These are phyloP conservation scores for Suillus subalutaceus DNA, from an alignment of 768 basidiomycete species.

Conservation along the genomic window DNA sequence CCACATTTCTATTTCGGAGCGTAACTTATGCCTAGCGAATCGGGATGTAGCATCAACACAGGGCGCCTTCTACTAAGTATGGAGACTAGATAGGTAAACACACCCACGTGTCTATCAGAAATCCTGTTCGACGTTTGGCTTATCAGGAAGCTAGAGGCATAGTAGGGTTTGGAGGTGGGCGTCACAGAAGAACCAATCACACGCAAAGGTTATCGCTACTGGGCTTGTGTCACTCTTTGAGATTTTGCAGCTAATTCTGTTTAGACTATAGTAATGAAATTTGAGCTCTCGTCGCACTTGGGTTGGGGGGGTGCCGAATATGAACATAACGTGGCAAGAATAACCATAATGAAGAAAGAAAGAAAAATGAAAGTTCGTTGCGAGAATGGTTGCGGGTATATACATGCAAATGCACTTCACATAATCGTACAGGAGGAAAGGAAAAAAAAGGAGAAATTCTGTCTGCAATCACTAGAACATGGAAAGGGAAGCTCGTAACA, in stretches of 20 bases:
- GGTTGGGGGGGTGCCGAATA: background rate
- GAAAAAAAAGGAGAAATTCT: background rate
- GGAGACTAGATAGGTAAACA: conserved; percentile 32
- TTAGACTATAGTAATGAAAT: background rate
- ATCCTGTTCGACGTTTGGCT: conserved; percentile 30
- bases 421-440: conserved; percentile 1
- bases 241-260: too few species aligned
- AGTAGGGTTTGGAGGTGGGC: background rate
- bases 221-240: background rate
- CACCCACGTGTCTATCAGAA: conserved; percentile 30
- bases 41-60: conserved; percentile 6
- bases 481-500: conserved; percentile 1
- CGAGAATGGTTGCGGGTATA: conserved; percentile 3
- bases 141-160: conserved; percentile 27
- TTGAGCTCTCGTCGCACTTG: background rate
- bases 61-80: conserved; percentile 26
- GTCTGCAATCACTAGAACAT: conserved; percentile 3
- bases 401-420: conserved; percentile 1
- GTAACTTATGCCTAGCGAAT: conserved; percentile 20
- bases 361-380: background rate
- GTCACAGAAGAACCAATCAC: background rate
- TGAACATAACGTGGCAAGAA: background rate
- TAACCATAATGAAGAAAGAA: background rate
- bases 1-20: conserved; percentile 32
- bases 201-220: background rate